Evolutionary conservation across 306 rosid species (phyloP).

Genomic region (Castanospermum australe): DNA sequence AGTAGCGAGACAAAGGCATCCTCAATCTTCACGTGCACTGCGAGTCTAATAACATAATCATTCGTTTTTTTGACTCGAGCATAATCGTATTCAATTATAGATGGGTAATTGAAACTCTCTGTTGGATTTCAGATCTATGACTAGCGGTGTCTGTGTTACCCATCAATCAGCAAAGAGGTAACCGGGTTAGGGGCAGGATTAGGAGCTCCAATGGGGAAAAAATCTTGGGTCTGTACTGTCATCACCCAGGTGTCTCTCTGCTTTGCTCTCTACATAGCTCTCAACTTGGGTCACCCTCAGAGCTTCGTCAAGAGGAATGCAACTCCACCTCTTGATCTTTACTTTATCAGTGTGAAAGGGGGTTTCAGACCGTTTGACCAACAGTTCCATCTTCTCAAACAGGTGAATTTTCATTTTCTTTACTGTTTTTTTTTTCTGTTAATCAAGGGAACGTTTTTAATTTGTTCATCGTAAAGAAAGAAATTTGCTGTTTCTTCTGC

Average conservation of each 20-base stretch:
- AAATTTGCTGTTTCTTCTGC: neutral
- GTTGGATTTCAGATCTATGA: too few relatives aligned
- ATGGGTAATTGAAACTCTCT: too few relatives aligned
- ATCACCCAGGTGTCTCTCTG: constrained; percentile 51
- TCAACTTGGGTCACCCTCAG: constrained; percentile 50
- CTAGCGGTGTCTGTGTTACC: too few relatives aligned
- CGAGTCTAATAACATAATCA: too few relatives aligned
- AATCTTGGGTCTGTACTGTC: constrained; percentile 47
- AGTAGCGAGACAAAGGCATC: too few relatives aligned
- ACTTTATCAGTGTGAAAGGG: constrained; percentile 57
- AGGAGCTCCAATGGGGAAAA: constrained; percentile 39
- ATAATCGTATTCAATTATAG: too few relatives aligned
- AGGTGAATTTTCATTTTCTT: constrained; percentile 29
- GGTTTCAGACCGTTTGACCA: constrained; percentile 53
- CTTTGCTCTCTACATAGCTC: constrained; percentile 49
- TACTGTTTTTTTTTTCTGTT: neutral
- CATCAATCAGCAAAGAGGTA: neutral
- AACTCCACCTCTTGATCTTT: constrained; percentile 34
- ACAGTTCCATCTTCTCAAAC: constrained; percentile 56
- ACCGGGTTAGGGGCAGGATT: too few relatives aligned
- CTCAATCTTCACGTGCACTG: too few relatives aligned
- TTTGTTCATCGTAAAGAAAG: neutral
- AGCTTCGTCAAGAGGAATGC: constrained; percentile 11
- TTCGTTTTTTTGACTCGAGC: too few relatives aligned
- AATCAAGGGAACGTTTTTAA: neutral